Evolutionary conservation across 345 rosid genomes (phyloP).

Genomic region (Acer negundo): DNA sequence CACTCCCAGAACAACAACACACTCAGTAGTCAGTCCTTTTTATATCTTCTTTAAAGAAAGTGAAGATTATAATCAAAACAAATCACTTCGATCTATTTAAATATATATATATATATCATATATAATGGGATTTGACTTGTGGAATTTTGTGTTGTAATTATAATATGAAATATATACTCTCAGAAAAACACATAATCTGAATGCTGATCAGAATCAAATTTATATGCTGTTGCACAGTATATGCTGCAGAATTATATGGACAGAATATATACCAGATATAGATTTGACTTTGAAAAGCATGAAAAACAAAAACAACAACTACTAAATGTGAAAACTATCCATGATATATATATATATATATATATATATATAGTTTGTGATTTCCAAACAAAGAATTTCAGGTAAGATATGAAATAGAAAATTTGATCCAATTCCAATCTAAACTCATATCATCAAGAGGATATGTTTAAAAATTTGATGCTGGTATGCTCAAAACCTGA

Average conservation of each 20-base stretch:
- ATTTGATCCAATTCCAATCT: neutral
- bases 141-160: neutral
- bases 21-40: neutral
- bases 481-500: neutral
- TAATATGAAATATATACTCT: conserved; percentile 2
- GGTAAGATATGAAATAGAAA: conserved; percentile 9
- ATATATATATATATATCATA: neutral
- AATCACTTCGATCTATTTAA: neutral
- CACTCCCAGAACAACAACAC: neutral
- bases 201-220: conserved; percentile 10
- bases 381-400: conserved; percentile 7
- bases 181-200: neutral
- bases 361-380: neutral
- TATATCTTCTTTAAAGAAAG: neutral
- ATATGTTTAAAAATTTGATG: neutral
- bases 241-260: conserved; percentile 5
- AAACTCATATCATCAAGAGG: neutral
- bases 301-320: too few relatives aligned
- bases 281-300: neutral
- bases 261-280: conserved; percentile 4
- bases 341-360: neutral
- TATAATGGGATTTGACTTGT: neutral
- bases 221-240: neutral
- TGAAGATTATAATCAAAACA: neutral
- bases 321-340: neutral